Conservation (phyloP, 108 stramenopile species). For the Discostella stelligeroides region DNA sequence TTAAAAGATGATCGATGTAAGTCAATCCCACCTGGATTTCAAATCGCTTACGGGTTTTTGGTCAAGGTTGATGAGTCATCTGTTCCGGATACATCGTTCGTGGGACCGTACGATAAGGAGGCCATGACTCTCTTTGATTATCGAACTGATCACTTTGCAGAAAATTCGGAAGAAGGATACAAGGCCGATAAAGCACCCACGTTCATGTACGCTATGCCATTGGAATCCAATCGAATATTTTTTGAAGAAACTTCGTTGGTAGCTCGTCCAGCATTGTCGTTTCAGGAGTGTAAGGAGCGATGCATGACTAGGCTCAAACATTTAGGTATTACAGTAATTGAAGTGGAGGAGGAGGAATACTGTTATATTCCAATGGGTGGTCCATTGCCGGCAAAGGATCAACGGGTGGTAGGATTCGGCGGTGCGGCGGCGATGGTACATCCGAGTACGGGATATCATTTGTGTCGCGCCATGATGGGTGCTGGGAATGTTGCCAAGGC, state of each 20-base stretch:
- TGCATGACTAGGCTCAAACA: slow-evolving; percentile 75
- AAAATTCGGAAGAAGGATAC: slow-evolving; percentile 38
- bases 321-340: slow-evolving; percentile 82
- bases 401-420: slow-evolving; percentile 89
- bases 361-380: slow-evolving; percentile 98
- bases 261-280: slow-evolving; percentile 85
- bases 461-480: slow-evolving; percentile 79
- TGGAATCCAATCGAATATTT: slow-evolving; percentile 80
- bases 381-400: slow-evolving; percentile 81
- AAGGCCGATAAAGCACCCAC: slow-evolving; percentile 76
- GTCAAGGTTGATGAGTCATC: slow-evolving; percentile 74
- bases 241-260: slow-evolving; percentile 95
- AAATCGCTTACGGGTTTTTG: slow-evolving; percentile 93
- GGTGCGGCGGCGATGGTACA: slow-evolving; percentile 94
- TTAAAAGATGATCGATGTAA: slow-evolving; percentile 69
- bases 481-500: slow-evolving; percentile 75
- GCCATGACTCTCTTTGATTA: slow-evolving; percentile 98
- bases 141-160: slow-evolving; percentile 86
- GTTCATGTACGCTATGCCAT: slow-evolving; percentile 97
- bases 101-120: slow-evolving; percentile 91
- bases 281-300: slow-evolving; percentile 94
- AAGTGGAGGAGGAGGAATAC: slow-evolving; percentile 92
- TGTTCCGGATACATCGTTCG: slow-evolving; percentile 42
- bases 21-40: slow-evolving; percentile 78
- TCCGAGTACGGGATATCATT: slow-evolving; percentile 93